Conservation (phyloP, 768 basidiomycete genomes). For the Pleurotus cornucopiae region DNA sequence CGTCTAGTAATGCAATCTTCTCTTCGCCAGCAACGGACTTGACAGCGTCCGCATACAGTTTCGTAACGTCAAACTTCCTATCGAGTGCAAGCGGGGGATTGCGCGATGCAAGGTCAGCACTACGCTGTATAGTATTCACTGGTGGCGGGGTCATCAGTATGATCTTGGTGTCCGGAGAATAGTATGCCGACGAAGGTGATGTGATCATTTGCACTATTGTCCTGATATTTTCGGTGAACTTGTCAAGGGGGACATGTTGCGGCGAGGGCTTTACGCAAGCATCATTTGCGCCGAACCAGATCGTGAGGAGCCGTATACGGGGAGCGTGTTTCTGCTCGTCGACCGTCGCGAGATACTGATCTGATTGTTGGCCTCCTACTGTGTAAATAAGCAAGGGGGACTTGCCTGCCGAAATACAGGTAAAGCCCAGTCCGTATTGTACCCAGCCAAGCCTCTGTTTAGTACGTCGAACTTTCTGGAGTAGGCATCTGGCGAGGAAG, state of each 20-base stretch:
- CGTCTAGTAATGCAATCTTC: constrained; percentile 62
- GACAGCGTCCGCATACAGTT: constrained; percentile 68
- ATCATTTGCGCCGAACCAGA: constrained; percentile 94
- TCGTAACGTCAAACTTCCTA: constrained; percentile 59
- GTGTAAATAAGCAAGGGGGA: neutral
- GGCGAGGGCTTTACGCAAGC: constrained; percentile 57
- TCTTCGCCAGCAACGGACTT: constrained; percentile 52
- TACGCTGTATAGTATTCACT: constrained; percentile 59
- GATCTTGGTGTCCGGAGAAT: constrained; percentile 71
- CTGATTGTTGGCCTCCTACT: neutral
- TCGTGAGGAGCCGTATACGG: constrained; percentile 65
- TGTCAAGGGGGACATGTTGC: constrained; percentile 74
- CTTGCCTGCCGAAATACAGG: constrained; percentile 74
- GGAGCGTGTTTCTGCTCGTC: constrained; percentile 44
- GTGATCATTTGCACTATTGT: constrained; percentile 60
- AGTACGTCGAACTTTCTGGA: constrained; percentile 79
- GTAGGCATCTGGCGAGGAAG: constrained; percentile 54
- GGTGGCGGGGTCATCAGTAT: constrained; percentile 86
- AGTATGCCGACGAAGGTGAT: constrained; percentile 55
- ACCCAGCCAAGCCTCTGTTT: constrained; percentile 82
- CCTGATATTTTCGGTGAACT: constrained; percentile 61
- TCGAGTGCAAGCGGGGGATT: constrained; percentile 51
- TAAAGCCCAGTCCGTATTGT: constrained; percentile 84
- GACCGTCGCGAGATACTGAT: constrained; percentile 56
- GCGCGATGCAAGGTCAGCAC: constrained; percentile 43